Percentiles rank a stretch among this genome's conserved stretches.
phyloP scores from a whole-genome alignment of 352 stramenopile species.

The Pythium phragmiticola region DNA sequence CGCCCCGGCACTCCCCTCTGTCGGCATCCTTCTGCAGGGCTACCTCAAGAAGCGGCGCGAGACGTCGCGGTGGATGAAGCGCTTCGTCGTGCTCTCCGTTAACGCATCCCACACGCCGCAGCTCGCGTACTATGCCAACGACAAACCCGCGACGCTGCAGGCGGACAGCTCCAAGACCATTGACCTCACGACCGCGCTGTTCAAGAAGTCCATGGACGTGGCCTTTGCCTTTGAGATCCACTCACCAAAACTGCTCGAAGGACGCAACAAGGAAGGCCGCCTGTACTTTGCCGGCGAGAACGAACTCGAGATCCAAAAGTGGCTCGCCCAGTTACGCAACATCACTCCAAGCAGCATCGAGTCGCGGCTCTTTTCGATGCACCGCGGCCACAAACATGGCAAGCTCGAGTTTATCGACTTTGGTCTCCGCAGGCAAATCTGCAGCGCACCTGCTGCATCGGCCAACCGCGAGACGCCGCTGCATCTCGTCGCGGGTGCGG shows the following conservation, averaged over 20 bases:
- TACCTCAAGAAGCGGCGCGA: conserved; percentile 77
- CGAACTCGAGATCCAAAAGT: conserved; percentile 88
- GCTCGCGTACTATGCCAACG: conserved; percentile 69
- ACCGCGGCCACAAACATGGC: conserved; percentile 53
- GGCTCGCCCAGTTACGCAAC: conserved; percentile 83
- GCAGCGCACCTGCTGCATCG: conserved; percentile 34
- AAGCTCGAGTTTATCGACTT: conserved; percentile 73
- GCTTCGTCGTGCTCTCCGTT: conserved; percentile 69
- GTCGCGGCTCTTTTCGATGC: conserved; percentile 78
- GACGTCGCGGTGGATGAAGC: conserved; percentile 77
- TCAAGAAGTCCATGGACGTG: conserved; percentile 82
- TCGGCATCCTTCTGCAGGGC: conserved; percentile 25
- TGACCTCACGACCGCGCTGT: conserved; percentile 58
- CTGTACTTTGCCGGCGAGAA: conserved; percentile 85
- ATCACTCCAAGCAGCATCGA: conserved; percentile 72
- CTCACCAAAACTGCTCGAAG: conserved; percentile 79
- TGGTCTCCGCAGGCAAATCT: conserved; percentile 40
- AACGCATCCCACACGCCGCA: conserved; percentile 36
- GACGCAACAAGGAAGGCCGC: conserved; percentile 84
- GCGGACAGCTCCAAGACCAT: conserved; percentile 49
- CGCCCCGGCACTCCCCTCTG: not conserved
- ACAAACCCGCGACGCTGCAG: conserved; percentile 42
- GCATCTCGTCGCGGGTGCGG: conserved; percentile 52
- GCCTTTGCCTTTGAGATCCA: conserved; percentile 88
- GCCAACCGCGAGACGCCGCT: conserved; percentile 50